phyloP scores from a whole-genome alignment of 2,329 filamentous ascomycete species.

The Colletotrichum sp. region DNA sequence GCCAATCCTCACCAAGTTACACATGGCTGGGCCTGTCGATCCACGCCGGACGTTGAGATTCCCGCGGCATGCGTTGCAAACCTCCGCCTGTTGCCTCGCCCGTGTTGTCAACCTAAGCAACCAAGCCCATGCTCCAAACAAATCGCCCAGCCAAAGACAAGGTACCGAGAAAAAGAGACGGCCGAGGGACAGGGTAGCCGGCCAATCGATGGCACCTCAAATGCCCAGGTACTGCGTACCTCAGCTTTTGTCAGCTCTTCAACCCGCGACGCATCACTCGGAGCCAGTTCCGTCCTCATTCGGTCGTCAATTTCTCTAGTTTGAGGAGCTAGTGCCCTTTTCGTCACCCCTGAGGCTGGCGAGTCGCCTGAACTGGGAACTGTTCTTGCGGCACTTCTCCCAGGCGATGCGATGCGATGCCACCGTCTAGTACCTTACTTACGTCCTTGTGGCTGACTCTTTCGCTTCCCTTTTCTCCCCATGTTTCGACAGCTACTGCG shows the following conservation, averaged over 20 bases:
- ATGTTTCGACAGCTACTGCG: background rate
- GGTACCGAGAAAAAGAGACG: background rate
- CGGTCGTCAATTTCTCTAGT: conserved; percentile 4
- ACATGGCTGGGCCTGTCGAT: conserved; percentile 6
- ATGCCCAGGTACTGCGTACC: background rate
- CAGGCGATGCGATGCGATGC: background rate
- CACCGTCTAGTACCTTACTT: background rate
- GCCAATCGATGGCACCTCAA: background rate
- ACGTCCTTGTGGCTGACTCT: conserved; percentile 8
- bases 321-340: conserved; percentile 1
- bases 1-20: background rate
- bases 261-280: background rate
- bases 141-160: background rate
- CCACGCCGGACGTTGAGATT: background rate
- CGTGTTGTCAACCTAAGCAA: background rate
- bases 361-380: conserved; percentile 12
- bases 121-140: background rate
- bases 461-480: background rate
- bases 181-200: background rate
- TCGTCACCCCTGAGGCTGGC: conserved; percentile 13
- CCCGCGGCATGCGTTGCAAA: background rate
- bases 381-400: conserved; percentile 2
- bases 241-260: conserved; percentile 4
- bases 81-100: background rate
- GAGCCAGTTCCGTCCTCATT: conserved; percentile 19